Evolutionary conservation across 306 rosid genomes (phyloP).

Genomic region (Malus fusca): DNA sequence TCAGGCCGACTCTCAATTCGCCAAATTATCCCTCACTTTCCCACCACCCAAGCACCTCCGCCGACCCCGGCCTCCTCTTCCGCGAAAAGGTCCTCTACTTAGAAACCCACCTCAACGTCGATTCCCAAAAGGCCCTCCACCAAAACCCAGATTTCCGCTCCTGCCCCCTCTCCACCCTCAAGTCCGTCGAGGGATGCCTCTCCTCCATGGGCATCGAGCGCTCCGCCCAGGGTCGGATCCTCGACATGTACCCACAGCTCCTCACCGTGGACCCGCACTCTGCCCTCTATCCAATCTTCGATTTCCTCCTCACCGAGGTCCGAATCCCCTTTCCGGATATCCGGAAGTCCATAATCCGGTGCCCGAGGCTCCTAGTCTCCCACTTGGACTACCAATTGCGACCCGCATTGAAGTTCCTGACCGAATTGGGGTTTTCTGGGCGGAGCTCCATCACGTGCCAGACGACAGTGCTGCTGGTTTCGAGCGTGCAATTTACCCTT

Average conservation of each 20-base stretch:
- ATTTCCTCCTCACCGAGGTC: conserved; percentile 65
- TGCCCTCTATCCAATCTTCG: conserved; percentile 69
- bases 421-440: conserved; percentile 30
- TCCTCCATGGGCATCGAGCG: conserved; percentile 58
- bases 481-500: conserved; percentile 38
- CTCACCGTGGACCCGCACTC: conserved; percentile 61
- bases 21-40: conserved; percentile 15
- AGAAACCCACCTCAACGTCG: conserved; percentile 44
- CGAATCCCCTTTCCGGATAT: conserved; percentile 49
- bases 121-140: conserved; percentile 53
- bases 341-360: conserved; percentile 41
- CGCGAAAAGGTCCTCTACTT: conserved; percentile 63
- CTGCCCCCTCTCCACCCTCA: conserved; percentile 40
- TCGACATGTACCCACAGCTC: conserved; percentile 66
- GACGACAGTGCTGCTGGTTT: conserved; percentile 34
- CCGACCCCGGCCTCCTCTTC: conserved; percentile 60
- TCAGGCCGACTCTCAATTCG: conserved; percentile 1
- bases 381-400: conserved; percentile 41
- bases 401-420: conserved; percentile 31
- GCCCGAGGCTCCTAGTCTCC: conserved; percentile 68
- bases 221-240: conserved; percentile 54
- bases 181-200: conserved; percentile 55
- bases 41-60: conserved; percentile 20
- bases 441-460: conserved; percentile 29
- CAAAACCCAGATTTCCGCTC: conserved; percentile 55